Base-by-base conservation (phyloP, 2,329 filamentous ascomycete species). In the Mollisiaceae sp. region DNA sequence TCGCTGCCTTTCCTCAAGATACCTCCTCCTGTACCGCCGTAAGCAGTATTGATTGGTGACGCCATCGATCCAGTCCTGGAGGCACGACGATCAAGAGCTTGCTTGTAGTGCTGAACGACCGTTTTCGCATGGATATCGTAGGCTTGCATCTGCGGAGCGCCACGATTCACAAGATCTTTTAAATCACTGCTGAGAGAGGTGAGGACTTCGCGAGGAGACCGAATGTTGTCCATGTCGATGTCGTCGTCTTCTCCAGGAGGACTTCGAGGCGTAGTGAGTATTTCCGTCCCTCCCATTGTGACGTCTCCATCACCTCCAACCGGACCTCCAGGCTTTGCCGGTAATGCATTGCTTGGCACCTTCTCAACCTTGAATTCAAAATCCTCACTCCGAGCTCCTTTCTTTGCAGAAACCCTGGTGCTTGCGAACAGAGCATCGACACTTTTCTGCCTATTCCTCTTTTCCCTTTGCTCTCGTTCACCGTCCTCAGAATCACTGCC, bases 371-470 rank as follows among this genome's bases (percentile, higher is more conserved):
- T 64, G 5, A 60, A 41, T 15, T 64, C 60, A 14, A 24, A 61
- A n/a, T 65, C 43, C 18, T 55, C 60, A 9, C 5, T 52, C 20
- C 71, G 70, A 14, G 69, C 67, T 56, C 73, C 68, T 20, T 73
- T 62, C 32, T 70, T 70, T n/a, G 76, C 70, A 56, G 75, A 70
- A 41, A 75, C 72, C 56, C 77, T 77, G 39, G 79, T 65, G n/a
- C 74, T 71, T 66, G 76, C 69, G 58, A 82, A 76, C 66, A 79
- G 77, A 20, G 75, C 72, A 71, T 80, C 81, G 64, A 82, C 79
- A 5, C 78, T 78, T 61, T 78, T 39, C 56, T 56, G 55, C 32
- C 54, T 58, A 39, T 45, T 57, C 27, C 59, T n/a, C 41, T 35
- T 18, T 54, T 62, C 41, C 22, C 38, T 20, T n/a, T 27, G 15